Conservation (phyloP, 2,329 filamentous ascomycete genomes). For the Gremmenia infestans region DNA sequence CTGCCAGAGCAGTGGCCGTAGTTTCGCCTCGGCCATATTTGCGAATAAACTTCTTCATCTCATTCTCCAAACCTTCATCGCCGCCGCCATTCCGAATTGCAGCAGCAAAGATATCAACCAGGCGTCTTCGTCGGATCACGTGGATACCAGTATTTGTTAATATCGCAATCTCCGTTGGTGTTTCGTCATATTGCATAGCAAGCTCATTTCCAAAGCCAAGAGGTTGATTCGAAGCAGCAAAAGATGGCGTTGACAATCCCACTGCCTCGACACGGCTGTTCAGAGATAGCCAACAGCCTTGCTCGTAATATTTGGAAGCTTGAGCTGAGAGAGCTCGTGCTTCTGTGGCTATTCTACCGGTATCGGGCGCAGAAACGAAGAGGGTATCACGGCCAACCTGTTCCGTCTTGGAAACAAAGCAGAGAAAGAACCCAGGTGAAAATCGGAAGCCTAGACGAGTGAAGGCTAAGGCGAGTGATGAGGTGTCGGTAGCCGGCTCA, state of each 20-base stretch:
- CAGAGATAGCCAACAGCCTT: conserved; percentile 73
- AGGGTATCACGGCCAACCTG: conserved; percentile 59
- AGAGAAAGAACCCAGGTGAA: conserved; percentile 86
- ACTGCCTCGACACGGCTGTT: conserved; percentile 72
- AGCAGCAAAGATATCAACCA: conserved; percentile 89
- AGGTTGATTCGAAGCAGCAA: conserved; percentile 62
- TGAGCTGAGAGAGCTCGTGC: conserved; percentile 34
- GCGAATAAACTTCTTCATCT: conserved; percentile 78
- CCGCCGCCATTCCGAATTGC: conserved; percentile 69
- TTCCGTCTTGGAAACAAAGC: conserved; percentile 64
- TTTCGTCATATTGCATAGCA: conserved; percentile 88
- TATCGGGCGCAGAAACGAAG: conserved; percentile 84
- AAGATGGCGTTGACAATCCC: conserved; percentile 68
- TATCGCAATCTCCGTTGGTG: conserved; percentile 78
- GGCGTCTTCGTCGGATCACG: conserved; percentile 72
- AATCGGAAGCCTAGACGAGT: conserved; percentile 58
- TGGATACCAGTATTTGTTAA: conserved; percentile 90
- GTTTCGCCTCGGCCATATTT: conserved; percentile 86
- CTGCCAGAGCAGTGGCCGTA: conserved; percentile 83
- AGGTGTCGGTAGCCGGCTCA: conserved; percentile 28
- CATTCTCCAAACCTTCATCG: conserved; percentile 74
- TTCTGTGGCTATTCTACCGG: conserved; percentile 69
- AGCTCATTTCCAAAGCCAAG: conserved; percentile 90
- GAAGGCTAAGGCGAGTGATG: conserved; percentile 43
- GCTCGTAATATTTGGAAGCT: conserved; percentile 59